phyloP scores from a whole-genome alignment of 1,284 basidiomycete genomes.

The Ganoderma sp. region DNA sequence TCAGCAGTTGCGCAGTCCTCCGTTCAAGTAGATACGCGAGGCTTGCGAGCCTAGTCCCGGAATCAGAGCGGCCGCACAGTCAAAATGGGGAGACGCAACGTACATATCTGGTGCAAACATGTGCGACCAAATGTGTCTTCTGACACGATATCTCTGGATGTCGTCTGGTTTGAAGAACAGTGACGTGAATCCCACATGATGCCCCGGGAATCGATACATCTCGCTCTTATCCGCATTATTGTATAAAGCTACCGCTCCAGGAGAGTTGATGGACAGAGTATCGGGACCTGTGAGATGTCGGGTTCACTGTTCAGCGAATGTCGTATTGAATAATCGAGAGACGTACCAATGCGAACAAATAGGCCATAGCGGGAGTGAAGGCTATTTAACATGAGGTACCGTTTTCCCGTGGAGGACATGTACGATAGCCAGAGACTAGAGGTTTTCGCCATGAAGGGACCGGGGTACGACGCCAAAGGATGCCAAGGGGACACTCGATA shows the following conservation, averaged over 20 bases:
- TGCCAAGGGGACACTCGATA: slow-evolving; percentile 19
- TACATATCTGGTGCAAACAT: slow-evolving; percentile 14
- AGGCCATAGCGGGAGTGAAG: slow-evolving; percentile 31
- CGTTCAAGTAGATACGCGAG: slow-evolving; percentile 12
- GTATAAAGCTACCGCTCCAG: not conserved
- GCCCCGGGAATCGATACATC: slow-evolving; percentile 9
- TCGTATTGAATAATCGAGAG: too few relatives aligned
- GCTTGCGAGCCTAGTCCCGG: not conserved
- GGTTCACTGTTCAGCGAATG: too few relatives aligned
- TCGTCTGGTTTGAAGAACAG: slow-evolving; percentile 18
- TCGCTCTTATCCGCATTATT: slow-evolving; percentile 9
- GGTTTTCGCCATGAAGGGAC: not conserved
- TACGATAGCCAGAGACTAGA: slow-evolving; percentile 23
- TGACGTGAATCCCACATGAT: not conserved
- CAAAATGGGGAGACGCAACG: too few relatives aligned
- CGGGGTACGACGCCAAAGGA: slow-evolving; percentile 13
- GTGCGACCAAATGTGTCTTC: slow-evolving; percentile 11
- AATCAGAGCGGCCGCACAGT: too few relatives aligned
- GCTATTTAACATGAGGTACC: slow-evolving; percentile 26
- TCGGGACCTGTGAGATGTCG: not conserved
- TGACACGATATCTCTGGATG: not conserved
- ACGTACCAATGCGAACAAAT: slow-evolving; percentile 1
- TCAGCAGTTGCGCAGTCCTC: slow-evolving; percentile 21
- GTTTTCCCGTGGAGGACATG: slow-evolving; percentile 26
- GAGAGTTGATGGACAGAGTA: not conserved